Evolutionary conservation across 768 basidiomycete genomes (phyloP), one percentile per base, ranked within the genome.

Genomic region (Lactifluus subvellereus): DNA sequence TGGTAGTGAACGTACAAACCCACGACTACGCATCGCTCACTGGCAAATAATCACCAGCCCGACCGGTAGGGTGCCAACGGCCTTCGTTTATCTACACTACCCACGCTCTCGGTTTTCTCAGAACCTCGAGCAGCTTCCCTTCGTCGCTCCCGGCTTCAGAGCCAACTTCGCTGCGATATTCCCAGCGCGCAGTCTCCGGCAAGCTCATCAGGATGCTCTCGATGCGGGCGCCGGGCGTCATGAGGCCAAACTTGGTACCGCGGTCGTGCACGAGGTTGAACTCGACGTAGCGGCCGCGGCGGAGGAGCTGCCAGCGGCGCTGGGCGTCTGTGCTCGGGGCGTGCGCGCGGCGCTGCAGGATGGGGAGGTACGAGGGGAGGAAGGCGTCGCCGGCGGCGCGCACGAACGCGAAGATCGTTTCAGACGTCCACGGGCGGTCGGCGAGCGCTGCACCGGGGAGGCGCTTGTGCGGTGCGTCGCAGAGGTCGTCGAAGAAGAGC

Each of bases 401-500:
- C 54, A 97, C 76, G 69, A 96, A 87, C 10, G 77, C 75, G 73
- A 97, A 96, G 51, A 95, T 85, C 35, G 88, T 85, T 14, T 84
- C 83, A 14, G 84, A 78, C 4, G 80, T 80, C 67, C 72, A 74
- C 4, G 88, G 87, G 40, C 87, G 81, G 47, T 59, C 62, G 5
- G 68, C 64, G 22, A 74, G 52, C 35, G 56, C 32, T n/a, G 66
- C 72, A 6, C 72, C 70, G n/a, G 77, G 75, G 37, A 94, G 77
- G n/a, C 84, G 83, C n/a, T 78, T 71, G 71, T 94, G 91, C 3
- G 77, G 74, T 38, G 82, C 82, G 54, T 79, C 80, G 68, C 80
- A 84, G 60, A 98, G 83, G 72, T 99, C 97, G 73, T 98, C 97
- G 71, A 98, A 96, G 79, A 98, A 98, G 59, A 99, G 77, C 0